Evolutionary conservation across 805 yeast species (phyloP), one percentile per base, ranked within the genome.

Genomic region (Saturnispora besseyi): DNA sequence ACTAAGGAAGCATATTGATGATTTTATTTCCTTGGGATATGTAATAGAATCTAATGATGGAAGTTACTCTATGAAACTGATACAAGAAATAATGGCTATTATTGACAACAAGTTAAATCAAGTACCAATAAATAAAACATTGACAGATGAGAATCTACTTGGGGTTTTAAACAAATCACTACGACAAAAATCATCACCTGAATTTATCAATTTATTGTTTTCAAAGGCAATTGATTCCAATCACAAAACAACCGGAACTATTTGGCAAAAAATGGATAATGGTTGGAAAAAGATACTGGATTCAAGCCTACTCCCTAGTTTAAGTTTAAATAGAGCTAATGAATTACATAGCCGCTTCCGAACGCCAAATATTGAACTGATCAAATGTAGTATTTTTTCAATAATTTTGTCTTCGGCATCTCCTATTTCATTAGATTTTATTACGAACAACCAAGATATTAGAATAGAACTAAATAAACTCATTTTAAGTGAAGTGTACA

Each of bases 361-460:
- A 22, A 34, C 31, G 5, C 45, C 50, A 18, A 33, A 9, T 26
- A 41, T 29, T 15, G 41, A 47, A 33, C 41, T 41, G 11, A 28
- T 47, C 22, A 47, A 47, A 34, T 47, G 50, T 24, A n/a, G 9
- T 5, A 26, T 47, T 12, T 42, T 47, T 24, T 33, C 22, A 11
- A 5, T 47, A 2, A 33, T 47, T 34, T 34, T 47, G 29, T 38
- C 13, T 24, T 12, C 29, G 33, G 8, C 28, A 5, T n/a, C 26
- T 3, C 15, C 13, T 4, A 13, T 26, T 10, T 29, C 36, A 12
- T 21, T 47, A 21, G 41, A 41, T 18, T 11, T 18, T 13, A 32
- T 47, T 12, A 24, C 32, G 26, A 28, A 31, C n/a, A 34, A 41
- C 31, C 10, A n/a, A 15, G 34, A 41, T 3, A 40, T 47, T 13